Percentiles rank a stretch among this genome's conserved stretches.
phyloP scores from a whole-genome alignment of 768 basidiomycete genomes.

The Boletus subparvulus region DNA sequence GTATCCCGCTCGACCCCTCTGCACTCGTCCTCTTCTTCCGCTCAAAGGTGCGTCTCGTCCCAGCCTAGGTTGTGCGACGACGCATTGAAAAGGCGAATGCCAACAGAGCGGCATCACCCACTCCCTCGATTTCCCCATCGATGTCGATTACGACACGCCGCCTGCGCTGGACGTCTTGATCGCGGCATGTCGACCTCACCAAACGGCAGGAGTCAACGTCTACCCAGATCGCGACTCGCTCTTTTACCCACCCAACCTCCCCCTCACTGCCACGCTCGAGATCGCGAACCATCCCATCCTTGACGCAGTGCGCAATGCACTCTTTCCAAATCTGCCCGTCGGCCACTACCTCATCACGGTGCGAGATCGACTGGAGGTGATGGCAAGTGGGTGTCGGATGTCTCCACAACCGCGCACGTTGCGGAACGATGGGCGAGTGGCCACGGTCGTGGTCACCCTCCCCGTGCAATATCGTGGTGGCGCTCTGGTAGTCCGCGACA shows the following conservation, averaged over 20 bases:
- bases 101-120: conserved; percentile 73
- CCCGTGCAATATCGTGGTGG: conserved; percentile 77
- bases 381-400: conserved; percentile 60
- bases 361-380: conserved; percentile 69
- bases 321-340: conserved; percentile 69
- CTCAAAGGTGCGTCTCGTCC: conserved; percentile 53
- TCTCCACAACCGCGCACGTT: conserved; percentile 51
- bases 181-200: conserved; percentile 68
- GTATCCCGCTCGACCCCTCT: conserved; percentile 68
- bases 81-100: background rate
- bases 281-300: conserved; percentile 81
- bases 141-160: conserved; percentile 70
- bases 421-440: conserved; percentile 65
- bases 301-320: conserved; percentile 64
- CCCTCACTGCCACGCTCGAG: conserved; percentile 74
- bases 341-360: conserved; percentile 70
- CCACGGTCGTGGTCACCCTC: conserved; percentile 70
- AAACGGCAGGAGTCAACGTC: conserved; percentile 48
- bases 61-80: background rate
- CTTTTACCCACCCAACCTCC: conserved; percentile 70
- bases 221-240: conserved; percentile 64
- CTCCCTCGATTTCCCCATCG: conserved; percentile 79
- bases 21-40: conserved; percentile 75
- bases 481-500: conserved; percentile 54
- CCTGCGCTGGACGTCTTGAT: conserved; percentile 79